Percentiles rank a stretch among this genome's conserved stretches.
These are phyloP conservation scores for Apiospora kogelbergensis DNA, from an alignment of 2,329 filamentous ascomycete species.

Conservation along the genomic window DNA sequence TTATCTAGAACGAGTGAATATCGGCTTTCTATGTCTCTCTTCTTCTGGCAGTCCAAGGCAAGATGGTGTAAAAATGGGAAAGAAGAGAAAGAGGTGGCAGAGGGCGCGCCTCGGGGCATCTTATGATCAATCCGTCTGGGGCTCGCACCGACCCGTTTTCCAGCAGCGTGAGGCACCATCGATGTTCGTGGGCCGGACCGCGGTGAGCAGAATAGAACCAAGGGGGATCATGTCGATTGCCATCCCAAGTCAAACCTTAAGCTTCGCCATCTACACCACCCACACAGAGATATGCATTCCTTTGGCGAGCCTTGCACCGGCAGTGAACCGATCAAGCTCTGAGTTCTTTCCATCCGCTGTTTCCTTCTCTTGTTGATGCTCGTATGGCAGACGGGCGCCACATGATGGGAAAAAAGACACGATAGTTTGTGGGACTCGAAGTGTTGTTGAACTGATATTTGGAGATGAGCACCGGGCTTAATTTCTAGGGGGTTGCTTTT, in stretches of 20 bases:
- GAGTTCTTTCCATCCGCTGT: neutral
- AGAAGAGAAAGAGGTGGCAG: neutral
- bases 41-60: neutral
- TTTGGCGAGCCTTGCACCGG: neutral
- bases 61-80: neutral
- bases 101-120: neutral
- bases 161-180: neutral
- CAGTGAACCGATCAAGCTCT: neutral
- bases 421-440: slow-evolving; percentile 3
- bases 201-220: neutral
- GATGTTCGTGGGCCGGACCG: slow-evolving; percentile 3
- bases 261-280: neutral
- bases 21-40: neutral
- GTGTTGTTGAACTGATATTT: slow-evolving; percentile 6
- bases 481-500: slow-evolving; percentile 13
- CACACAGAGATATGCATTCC: neutral
- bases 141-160: slow-evolving; percentile 4
- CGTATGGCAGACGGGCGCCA: neutral
- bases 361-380: neutral
- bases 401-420: neutral
- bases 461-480: slow-evolving; percentile 12
- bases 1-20: neutral
- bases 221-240: neutral
- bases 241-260: slow-evolving; percentile 1
- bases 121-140: neutral